Evolutionary conservation across 225 moss, liverwort and hornwort species (phyloP), one percentile per base, ranked within the genome.

Genomic region (Pseudisothecium myosuroides): DNA sequence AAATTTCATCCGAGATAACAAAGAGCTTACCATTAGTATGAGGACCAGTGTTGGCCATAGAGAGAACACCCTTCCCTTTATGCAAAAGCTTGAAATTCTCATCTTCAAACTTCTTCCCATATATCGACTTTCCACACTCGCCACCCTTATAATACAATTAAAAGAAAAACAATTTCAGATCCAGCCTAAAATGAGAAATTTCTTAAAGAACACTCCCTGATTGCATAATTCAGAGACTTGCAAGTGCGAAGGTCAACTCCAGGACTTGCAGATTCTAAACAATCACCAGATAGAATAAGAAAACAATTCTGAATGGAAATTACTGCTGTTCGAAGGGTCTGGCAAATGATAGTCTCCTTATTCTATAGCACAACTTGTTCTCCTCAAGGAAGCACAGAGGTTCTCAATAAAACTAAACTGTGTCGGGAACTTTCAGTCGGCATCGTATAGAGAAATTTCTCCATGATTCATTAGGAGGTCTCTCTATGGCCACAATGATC

Each of bases 11-110:
- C 29, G 10, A 58, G 59, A n/a, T 50, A 10, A 81, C 47, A 22
- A 89, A 68, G 56, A 27, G 36, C 84, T 89, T 91, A 96, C 96
- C 94, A 89, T 96, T 96, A 11, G 94, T 94, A 86, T 96, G 95
- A 76, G 96, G 95, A 43, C 96, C 96, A 84, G 92, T 94, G 86
- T 96, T 96, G 73, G 96, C 95, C 96, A 96, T 96, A 63, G 96
- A 95, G 71, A 96, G 93, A 63, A 95, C 83, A 55, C 96, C 96
- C 87, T 94, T 93, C 69, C 95, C 94, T 86, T 96, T 95, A 63
- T 96, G 96, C 90, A 94, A 78, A 76, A 96, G 92, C 84, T 95
- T 95, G 91, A 96, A 96, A 85, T 96, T 96, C 58, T 96, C 96
- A 88, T 96, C 96, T 83, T 96, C 95, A 81, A 96, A 96, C 90